Evolutionary conservation across 192 early-diverging fungal genomes (phyloP).

Genomic region (Umbelopsis isabellina): DNA sequence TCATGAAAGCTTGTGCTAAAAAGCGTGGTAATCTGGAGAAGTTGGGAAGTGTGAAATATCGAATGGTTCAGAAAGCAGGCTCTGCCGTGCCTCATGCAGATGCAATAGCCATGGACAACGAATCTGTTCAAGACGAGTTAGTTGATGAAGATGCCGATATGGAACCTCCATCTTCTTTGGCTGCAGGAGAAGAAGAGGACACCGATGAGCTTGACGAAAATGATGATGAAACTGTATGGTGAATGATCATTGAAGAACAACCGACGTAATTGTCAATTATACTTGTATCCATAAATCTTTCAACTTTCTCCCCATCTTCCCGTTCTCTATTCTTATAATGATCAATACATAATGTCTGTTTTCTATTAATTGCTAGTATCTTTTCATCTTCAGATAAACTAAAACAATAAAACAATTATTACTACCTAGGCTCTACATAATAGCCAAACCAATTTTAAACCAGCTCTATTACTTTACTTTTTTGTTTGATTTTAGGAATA

Average conservation of each 20-base stretch:
- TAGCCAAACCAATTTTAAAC: neutral
- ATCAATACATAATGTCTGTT: neutral
- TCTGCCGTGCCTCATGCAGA: neutral
- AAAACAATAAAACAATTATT: too few relatives aligned
- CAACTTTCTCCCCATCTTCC: neutral
- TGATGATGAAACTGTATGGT: neutral
- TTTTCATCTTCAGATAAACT: too few relatives aligned
- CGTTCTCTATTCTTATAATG: too few relatives aligned
- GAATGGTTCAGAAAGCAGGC: slow-evolving; percentile 16
- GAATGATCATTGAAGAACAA: too few relatives aligned
- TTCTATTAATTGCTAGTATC: slow-evolving; percentile 13
- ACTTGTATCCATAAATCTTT: neutral
- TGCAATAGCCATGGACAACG: neutral
- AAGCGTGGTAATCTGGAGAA: slow-evolving; percentile 42
- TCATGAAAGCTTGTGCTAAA: slow-evolving; percentile 45
- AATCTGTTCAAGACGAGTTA: neutral
- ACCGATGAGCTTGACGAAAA: slow-evolving; percentile 4
- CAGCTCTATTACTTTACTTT: neutral
- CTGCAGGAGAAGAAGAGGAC: neutral
- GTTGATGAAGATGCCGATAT: slow-evolving; percentile 6
- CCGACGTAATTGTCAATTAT: neutral
- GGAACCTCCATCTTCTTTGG: neutral
- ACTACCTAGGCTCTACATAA: too few relatives aligned
- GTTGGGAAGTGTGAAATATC: slow-evolving; percentile 38
- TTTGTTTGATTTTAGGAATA: neutral